Evolutionary conservation across 176 grass and related monocot species (phyloP).

Genomic region (Rhynchospora pubera): DNA sequence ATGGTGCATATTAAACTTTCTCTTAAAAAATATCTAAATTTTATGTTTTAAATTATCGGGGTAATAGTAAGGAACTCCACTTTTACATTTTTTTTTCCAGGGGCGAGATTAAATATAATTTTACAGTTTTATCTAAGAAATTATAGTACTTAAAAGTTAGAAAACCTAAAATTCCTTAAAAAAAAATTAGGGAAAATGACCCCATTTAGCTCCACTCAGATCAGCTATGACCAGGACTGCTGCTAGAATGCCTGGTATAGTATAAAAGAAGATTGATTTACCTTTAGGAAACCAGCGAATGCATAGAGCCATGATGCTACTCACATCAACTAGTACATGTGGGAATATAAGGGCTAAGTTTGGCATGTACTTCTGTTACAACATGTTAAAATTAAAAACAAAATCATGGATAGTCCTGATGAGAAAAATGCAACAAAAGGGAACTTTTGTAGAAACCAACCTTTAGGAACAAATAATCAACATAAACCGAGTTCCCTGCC

Average conservation of each 20-base stretch:
- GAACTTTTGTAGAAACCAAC: conserved; percentile 27
- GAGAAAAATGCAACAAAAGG: conserved; percentile 4
- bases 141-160: neutral
- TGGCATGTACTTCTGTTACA: conserved; percentile 84
- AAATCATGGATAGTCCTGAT: conserved; percentile 19
- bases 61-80: neutral
- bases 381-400: conserved; percentile 18
- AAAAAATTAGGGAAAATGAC: neutral
- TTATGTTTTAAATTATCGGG: neutral
- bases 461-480: conserved; percentile 78
- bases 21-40: too few species aligned
- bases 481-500: conserved; percentile 84
- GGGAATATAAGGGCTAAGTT: conserved; percentile 58
- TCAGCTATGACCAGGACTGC: neutral
- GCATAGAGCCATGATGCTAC: conserved; percentile 86
- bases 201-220: neutral
- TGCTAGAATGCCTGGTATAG: neutral
- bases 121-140: neutral
- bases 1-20: too few species aligned
- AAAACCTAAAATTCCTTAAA: neutral
- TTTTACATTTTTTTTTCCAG: neutral
- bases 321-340: conserved; percentile 77
- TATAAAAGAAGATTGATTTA: conserved; percentile 21
- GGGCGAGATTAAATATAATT: neutral
- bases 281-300: conserved; percentile 82